Evolutionary conservation across 2,329 filamentous ascomycete species (phyloP).

Genomic region (Ophiostoma fasciatum): DNA sequence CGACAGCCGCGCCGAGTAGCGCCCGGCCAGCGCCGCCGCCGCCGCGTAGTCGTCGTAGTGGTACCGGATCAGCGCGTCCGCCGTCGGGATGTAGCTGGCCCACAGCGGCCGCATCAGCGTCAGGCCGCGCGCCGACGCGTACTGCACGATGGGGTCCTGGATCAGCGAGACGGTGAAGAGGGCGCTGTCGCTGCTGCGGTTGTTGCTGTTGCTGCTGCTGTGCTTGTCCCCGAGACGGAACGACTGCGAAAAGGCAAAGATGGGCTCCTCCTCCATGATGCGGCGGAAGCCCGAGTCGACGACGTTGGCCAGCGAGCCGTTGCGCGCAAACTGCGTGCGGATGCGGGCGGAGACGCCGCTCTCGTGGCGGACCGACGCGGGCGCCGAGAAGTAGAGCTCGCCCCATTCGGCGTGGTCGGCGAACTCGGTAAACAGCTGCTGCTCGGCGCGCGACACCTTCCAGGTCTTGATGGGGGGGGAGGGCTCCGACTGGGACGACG

Average conservation of each 20-base stretch:
- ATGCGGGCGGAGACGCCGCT: slow-evolving; percentile 52
- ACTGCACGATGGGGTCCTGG: slow-evolving; percentile 67
- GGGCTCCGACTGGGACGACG: neutral
- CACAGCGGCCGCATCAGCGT: slow-evolving; percentile 68
- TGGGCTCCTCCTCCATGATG: slow-evolving; percentile 64
- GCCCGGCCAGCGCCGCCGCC: slow-evolving; percentile 45
- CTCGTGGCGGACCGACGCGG: slow-evolving; percentile 52
- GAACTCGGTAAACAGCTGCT: slow-evolving; percentile 61
- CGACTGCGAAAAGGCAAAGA: slow-evolving; percentile 61
- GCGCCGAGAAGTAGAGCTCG: slow-evolving; percentile 60
- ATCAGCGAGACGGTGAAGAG: slow-evolving; percentile 63
- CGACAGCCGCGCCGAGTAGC: slow-evolving; percentile 58
- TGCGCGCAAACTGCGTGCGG: slow-evolving; percentile 54
- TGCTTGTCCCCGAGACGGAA: slow-evolving; percentile 29
- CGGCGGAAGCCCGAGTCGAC: slow-evolving; percentile 35
- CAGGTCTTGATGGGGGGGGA: slow-evolving; percentile 42
- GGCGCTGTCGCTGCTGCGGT: slow-evolving; percentile 35
- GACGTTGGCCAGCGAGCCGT: slow-evolving; percentile 48
- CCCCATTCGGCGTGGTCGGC: slow-evolving; percentile 74
- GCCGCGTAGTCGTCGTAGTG: slow-evolving; percentile 60
- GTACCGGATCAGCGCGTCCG: slow-evolving; percentile 49
- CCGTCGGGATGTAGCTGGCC: slow-evolving; percentile 54
- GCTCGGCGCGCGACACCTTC: slow-evolving; percentile 42
- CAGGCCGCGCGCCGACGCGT: slow-evolving; percentile 57
- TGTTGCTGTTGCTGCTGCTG: slow-evolving; percentile 10